Evolutionary conservation across 331 rosid genomes (phyloP), one percentile per base, ranked within the genome.

Genomic region (Cucumis variabilis): DNA sequence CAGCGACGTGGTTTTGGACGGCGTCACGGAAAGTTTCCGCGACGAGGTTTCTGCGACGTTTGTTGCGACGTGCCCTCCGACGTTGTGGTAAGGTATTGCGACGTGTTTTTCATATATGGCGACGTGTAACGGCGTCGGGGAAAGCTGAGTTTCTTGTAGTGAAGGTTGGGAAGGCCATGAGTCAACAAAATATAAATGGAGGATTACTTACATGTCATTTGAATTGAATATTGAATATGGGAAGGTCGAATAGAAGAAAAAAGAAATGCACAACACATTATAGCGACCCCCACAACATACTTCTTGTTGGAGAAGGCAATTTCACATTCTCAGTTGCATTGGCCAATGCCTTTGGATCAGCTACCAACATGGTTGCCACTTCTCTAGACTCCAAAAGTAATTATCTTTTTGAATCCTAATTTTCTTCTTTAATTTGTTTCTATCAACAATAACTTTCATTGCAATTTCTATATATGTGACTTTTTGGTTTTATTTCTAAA

Each of bases 271-370:
- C 89, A 51, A 46, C 24, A 72, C 90, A 88, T 67, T 89, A 89
- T 60, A 11, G 62, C 12, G 87, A 88, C 87, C 63, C 87, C 53
- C 91, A 92, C 60, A 23, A 25, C 62, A 92, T 89, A 23, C 66
- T 92, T n/a, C 83, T 90, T 23, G 92, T 89, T 44, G 93, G 93
- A 17, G 92, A 92, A 28, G 91, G 92, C 5, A 89, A 90, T 70
- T 90, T 90, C 62, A 83, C 93, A 2, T 90, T 92, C 60, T 69
- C 93, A 12, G 85, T 84, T 60, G 88, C 86, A 23, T 87, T 89
- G 53, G 93, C 93, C 23, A 20, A 21, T 66, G 89, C 88, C 9
- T 88, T 91, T 27, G 58, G 75, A 69, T 50, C 65, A 21, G 93
- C 89, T 0, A 0, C 16, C 17, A 89, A 92, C 76, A 87, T 92